These are phyloP conservation scores for Colletotrichum coccodes DNA, from an alignment of 2,329 filamentous ascomycete species.

Conservation along the genomic window DNA sequence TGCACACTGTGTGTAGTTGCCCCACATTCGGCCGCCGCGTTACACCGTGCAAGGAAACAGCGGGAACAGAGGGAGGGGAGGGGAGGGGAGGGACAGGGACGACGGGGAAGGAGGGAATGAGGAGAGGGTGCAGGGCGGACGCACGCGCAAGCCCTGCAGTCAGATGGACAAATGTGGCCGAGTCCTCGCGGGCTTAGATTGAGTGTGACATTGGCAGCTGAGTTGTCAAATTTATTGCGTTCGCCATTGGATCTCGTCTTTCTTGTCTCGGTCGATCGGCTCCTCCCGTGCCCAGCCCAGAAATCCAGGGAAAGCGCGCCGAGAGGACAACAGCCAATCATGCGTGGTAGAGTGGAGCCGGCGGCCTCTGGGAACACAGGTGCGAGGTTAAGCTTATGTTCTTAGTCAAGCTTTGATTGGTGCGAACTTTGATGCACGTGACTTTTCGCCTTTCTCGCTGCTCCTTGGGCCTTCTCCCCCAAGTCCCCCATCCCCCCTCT, in stretches of 20 bases:
- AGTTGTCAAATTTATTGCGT: background rate
- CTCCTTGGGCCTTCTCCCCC: background rate
- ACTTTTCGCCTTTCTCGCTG: background rate
- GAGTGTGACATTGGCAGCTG: background rate
- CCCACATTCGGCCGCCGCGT: background rate
- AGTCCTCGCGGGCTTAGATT: background rate
- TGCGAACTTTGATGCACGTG: background rate
- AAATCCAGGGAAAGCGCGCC: background rate
- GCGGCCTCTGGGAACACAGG: constrained; percentile 15
- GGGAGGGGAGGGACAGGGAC: background rate
- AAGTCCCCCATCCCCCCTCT: no score
- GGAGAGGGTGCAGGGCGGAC: background rate
- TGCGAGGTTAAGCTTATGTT: constrained; percentile 27
- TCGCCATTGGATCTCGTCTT: background rate
- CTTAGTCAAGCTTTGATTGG: background rate
- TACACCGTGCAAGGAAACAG: background rate
- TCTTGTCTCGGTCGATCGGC: constrained; percentile 7
- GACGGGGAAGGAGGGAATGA: background rate
- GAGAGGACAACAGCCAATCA: background rate
- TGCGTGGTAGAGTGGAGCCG: background rate
- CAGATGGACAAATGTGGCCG: background rate
- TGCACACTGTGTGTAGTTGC: background rate
- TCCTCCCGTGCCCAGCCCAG: background rate
- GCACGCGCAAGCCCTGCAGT: background rate
- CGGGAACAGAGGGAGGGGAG: background rate